Evolutionary conservation across 129 eudicot species (phyloP).

Genomic region (Dittrichia graveolens): DNA sequence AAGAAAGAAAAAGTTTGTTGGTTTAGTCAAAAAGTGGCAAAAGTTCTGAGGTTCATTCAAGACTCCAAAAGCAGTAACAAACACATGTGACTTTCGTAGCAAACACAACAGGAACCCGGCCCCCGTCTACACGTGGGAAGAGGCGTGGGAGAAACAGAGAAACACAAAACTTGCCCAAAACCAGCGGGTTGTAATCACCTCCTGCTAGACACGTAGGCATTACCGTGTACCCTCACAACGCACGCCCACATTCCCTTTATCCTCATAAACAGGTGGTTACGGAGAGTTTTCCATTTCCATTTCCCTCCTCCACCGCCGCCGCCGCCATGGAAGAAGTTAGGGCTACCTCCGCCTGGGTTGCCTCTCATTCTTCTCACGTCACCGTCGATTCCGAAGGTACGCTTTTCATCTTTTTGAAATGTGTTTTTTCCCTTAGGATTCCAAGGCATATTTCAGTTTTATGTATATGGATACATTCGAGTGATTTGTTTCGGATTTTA

Average conservation of each 20-base stretch:
- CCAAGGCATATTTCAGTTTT: background rate
- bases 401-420: background rate
- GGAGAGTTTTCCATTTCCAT: background rate
- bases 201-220: constrained; percentile 18
- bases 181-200: constrained; percentile 22
- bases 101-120: background rate
- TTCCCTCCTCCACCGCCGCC: constrained; percentile 12
- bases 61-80: constrained; percentile 6
- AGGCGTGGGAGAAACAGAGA: constrained; percentile 26
- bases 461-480: background rate
- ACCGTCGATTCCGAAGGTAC: constrained; percentile 67
- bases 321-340: constrained; percentile 80
- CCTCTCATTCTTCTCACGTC: constrained; percentile 81
- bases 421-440: background rate
- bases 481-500: constrained; percentile 15
- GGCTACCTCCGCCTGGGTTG: constrained; percentile 80
- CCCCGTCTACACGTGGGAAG: constrained; percentile 18
- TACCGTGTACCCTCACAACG: constrained; percentile 17
- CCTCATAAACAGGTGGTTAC: constrained; percentile 6
- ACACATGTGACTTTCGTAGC: constrained; percentile 28
- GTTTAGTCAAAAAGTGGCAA: constrained; percentile 20
- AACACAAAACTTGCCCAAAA: constrained; percentile 41
- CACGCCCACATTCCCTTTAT: background rate
- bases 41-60: background rate
- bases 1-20: background rate